phyloP scores from a whole-genome alignment of 768 basidiomycete species.

The Serendipita sp. region DNA sequence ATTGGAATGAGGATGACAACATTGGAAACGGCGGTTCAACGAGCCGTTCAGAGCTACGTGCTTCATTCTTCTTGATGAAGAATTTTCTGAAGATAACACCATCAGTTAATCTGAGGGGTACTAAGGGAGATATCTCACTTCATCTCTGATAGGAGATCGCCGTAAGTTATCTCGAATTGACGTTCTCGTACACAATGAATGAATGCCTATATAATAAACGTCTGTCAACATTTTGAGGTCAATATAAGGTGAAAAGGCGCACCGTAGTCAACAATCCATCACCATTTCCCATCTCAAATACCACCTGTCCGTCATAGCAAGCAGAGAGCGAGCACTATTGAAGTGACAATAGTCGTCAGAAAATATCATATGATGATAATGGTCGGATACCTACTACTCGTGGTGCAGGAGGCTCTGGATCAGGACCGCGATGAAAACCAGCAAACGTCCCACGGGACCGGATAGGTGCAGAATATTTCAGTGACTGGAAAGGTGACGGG shows the following conservation, averaged over 20 bases:
- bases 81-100: background rate
- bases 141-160: background rate
- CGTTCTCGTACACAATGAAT: background rate
- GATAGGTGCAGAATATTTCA: background rate
- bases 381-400: background rate
- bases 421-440: background rate
- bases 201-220: background rate
- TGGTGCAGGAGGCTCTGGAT: background rate
- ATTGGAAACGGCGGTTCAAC: background rate
- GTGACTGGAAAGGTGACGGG: background rate
- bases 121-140: background rate
- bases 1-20: background rate
- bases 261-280: conserved; percentile 3
- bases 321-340: background rate
- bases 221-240: background rate
- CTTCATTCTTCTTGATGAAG: background rate
- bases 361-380: background rate
- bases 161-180: background rate
- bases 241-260: background rate
- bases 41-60: background rate
- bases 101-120: background rate
- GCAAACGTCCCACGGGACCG: background rate
- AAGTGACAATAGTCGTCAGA: background rate
- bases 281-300: conserved; percentile 1
- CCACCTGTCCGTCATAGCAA: background rate